Evolutionary conservation across 176 grass and related monocot species (phyloP).

Genomic region (Oryza brachyantha): DNA sequence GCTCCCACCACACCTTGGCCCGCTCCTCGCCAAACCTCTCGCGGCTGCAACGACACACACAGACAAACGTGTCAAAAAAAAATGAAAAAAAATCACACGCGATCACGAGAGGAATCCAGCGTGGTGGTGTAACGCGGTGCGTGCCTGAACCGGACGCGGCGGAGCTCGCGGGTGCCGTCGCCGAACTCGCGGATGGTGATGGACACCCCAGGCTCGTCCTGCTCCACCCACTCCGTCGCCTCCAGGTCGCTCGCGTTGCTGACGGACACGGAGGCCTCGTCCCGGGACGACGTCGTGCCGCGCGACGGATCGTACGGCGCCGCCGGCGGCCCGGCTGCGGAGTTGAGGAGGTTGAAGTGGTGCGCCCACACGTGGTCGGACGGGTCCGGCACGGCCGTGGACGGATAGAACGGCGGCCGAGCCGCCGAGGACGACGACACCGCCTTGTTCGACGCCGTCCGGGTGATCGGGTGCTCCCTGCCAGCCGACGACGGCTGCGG

Average conservation of each 20-base stretch:
- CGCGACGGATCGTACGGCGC: conserved; percentile 49
- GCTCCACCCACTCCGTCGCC: conserved; percentile 81
- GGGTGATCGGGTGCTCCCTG: conserved; percentile 47
- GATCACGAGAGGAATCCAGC: background rate
- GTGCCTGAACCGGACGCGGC: conserved; percentile 95
- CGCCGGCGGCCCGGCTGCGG: background rate
- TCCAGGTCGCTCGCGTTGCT: conserved; percentile 94
- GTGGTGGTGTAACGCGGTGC: too few relatives aligned
- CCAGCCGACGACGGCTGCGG: conserved; percentile 16
- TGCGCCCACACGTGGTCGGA: conserved; percentile 81
- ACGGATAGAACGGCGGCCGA: conserved; percentile 48
- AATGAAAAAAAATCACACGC: background rate
- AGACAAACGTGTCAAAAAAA: background rate
- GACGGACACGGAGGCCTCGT: conserved; percentile 82
- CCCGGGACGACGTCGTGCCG: conserved; percentile 81
- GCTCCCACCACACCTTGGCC: conserved; percentile 97
- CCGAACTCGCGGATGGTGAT: conserved; percentile 93
- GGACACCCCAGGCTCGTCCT: conserved; percentile 86
- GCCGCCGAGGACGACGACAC: conserved; percentile 5
- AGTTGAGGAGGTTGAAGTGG: conserved; percentile 59
- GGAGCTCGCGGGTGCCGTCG: conserved; percentile 87
- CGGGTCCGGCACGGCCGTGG: conserved; percentile 71
- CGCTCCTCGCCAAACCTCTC: conserved; percentile 81
- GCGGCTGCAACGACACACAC: conserved; percentile 51
- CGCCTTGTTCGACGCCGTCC: conserved; percentile 37